Evolutionary conservation across 2,329 filamentous ascomycete species (phyloP).

Genomic region (Exophiala spinifera): DNA sequence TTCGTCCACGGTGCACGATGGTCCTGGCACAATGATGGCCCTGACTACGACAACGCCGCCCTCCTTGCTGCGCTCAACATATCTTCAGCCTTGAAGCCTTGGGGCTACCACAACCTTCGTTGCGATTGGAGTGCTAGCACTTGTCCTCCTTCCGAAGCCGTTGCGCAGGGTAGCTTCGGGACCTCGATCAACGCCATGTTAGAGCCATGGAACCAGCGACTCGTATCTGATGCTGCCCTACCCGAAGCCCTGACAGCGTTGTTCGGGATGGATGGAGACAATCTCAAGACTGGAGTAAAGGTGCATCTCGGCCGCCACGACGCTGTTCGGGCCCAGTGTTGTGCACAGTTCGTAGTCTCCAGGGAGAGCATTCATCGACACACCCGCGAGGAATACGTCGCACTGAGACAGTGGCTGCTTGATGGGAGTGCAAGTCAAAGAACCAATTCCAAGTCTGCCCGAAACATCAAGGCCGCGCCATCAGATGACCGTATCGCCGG

Average conservation of each 20-base stretch:
- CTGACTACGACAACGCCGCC: slow-evolving; percentile 45
- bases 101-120: slow-evolving; percentile 50
- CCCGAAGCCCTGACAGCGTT: slow-evolving; percentile 36
- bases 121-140: slow-evolving; percentile 51
- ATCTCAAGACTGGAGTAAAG: neutral
- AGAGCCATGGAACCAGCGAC: slow-evolving; percentile 44
- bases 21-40: slow-evolving; percentile 47
- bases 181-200: slow-evolving; percentile 38
- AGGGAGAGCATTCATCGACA: slow-evolving; percentile 49
- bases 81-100: slow-evolving; percentile 36
- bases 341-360: slow-evolving; percentile 56
- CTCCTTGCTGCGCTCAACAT: slow-evolving; percentile 42
- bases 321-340: slow-evolving; percentile 51
- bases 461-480: slow-evolving; percentile 34
- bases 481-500: slow-evolving; percentile 44
- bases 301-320: slow-evolving; percentile 41
- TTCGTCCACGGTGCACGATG: slow-evolving; percentile 46
- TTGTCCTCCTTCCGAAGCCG: slow-evolving; percentile 32
- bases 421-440: slow-evolving; percentile 33
- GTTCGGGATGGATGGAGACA: slow-evolving; percentile 40
- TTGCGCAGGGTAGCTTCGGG: slow-evolving; percentile 44
- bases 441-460: neutral
- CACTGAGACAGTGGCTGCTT: slow-evolving; percentile 54
- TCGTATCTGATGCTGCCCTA: slow-evolving; percentile 39
- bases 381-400: slow-evolving; percentile 50